These are phyloP conservation scores for Gossypioides kirkii DNA, from an alignment of 345 rosid genomes.

Conservation along the genomic window DNA sequence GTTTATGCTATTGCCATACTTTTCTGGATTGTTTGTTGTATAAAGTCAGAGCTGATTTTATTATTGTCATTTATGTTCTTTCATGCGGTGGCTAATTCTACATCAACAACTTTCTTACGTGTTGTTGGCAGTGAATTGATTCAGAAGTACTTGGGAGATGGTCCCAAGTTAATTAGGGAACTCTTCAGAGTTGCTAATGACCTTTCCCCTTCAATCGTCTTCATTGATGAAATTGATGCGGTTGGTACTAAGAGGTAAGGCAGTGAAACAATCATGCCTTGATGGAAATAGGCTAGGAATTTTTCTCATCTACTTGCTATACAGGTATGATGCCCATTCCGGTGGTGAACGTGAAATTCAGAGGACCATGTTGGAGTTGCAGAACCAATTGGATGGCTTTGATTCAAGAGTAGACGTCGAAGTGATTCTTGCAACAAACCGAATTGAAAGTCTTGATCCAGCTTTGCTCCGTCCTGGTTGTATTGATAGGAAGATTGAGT, in stretches of 20 bases:
- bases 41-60: neutral
- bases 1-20: neutral
- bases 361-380: constrained; percentile 95
- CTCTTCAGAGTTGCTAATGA: constrained; percentile 98
- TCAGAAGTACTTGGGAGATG: constrained; percentile 96
- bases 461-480: constrained; percentile 96
- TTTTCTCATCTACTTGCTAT: neutral
- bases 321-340: constrained; percentile 88
- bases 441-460: constrained; percentile 95
- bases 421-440: constrained; percentile 94
- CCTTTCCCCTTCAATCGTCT: constrained; percentile 91
- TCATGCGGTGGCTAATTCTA: constrained; percentile 96
- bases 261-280: neutral
- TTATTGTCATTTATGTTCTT: constrained; percentile 11
- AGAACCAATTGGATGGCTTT: constrained; percentile 93
- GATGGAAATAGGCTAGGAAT: neutral
- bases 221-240: constrained; percentile 98
- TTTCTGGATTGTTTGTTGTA: neutral
- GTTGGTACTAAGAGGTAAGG: constrained; percentile 89
- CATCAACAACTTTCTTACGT: constrained; percentile 96
- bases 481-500: constrained; percentile 91
- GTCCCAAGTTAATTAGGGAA: constrained; percentile 93
- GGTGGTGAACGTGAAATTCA: constrained; percentile 99
- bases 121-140: constrained; percentile 97
- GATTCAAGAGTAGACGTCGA: constrained; percentile 97